phyloP scores from a whole-genome alignment of 345 rosid species.

The Populus ilicifolia region DNA sequence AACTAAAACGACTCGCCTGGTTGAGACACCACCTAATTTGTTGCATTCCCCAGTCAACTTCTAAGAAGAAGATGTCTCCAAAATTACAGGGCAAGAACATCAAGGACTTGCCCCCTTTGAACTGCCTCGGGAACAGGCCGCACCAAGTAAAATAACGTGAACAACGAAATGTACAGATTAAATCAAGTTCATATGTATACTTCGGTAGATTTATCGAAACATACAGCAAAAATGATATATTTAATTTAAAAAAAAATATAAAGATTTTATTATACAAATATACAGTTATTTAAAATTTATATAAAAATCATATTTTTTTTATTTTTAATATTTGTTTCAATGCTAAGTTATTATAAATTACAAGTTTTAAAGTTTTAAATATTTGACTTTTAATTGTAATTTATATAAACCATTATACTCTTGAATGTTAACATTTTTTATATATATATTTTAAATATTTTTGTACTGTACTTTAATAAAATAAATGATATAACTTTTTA shows the following conservation, averaged over 20 bases:
- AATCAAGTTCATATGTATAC: slow-evolving; percentile 43
- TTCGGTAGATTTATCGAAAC: neutral
- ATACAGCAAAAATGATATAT: too few relatives aligned
- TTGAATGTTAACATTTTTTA: too few relatives aligned
- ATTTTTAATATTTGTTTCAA: too few relatives aligned
- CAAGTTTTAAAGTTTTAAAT: fast-evolving
- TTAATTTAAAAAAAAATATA: too few relatives aligned
- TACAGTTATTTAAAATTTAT: fast-evolving
- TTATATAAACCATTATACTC: too few relatives aligned
- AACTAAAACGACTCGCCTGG: slow-evolving; percentile 13
- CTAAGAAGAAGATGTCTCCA: slow-evolving; percentile 23
- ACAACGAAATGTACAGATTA: slow-evolving; percentile 28
- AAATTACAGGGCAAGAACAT: slow-evolving; percentile 16
- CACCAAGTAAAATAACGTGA: slow-evolving; percentile 7
- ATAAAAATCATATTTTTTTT: too few relatives aligned
- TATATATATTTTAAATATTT: too few relatives aligned
- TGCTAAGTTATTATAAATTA: fast-evolving
- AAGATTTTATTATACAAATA: too few relatives aligned
- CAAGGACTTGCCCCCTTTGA: slow-evolving; percentile 36
- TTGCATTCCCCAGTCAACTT: slow-evolving; percentile 20
- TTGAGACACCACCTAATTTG: slow-evolving; percentile 14
- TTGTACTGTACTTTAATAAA: too few relatives aligned
- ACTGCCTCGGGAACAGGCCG: slow-evolving; percentile 26
- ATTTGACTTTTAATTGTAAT: too few relatives aligned
- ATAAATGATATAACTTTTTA: too few relatives aligned